Conservation (phyloP, 768 basidiomycete genomes). For the Chlorophyllum brunneum region DNA sequence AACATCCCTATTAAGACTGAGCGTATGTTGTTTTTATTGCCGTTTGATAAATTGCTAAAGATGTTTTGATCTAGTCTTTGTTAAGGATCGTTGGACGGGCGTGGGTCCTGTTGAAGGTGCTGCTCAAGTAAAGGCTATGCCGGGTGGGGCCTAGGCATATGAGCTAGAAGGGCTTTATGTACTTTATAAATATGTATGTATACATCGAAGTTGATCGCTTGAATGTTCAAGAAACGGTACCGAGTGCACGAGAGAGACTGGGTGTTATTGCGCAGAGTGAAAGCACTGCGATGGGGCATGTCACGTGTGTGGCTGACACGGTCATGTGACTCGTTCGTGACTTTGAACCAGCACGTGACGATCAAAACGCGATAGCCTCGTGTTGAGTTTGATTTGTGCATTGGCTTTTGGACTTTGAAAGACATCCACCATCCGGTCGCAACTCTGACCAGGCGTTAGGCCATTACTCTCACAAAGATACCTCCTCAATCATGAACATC, state of each 20-base stretch:
- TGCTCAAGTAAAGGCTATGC: slow-evolving; percentile 20
- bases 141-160: background rate
- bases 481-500: slow-evolving; percentile 1
- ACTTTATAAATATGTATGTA: background rate
- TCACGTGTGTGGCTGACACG: background rate
- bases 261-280: no score
- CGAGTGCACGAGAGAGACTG: no score
- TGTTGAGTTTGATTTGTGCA: slow-evolving; percentile 8
- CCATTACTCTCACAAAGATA: slow-evolving; percentile 7
- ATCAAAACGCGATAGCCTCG: slow-evolving; percentile 14
- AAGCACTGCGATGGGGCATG: background rate
- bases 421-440: background rate
- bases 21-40: slow-evolving; percentile 19
- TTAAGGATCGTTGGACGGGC: slow-evolving; percentile 31
- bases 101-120: slow-evolving; percentile 21
- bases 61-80: slow-evolving; percentile 23
- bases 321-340: slow-evolving; percentile 5
- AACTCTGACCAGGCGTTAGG: slow-evolving; percentile 13
- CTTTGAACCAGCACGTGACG: slow-evolving; percentile 12
- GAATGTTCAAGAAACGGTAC: background rate
- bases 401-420: background rate
- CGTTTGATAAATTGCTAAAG: background rate
- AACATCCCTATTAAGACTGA: slow-evolving; percentile 27
- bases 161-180: background rate
- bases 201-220: background rate